A percentile compares a stretch with the other conserved stretches of the same genome.
phyloP scores from a whole-genome alignment of 2,329 filamentous ascomycete species.

The Nigrospora sphaerica region DNA sequence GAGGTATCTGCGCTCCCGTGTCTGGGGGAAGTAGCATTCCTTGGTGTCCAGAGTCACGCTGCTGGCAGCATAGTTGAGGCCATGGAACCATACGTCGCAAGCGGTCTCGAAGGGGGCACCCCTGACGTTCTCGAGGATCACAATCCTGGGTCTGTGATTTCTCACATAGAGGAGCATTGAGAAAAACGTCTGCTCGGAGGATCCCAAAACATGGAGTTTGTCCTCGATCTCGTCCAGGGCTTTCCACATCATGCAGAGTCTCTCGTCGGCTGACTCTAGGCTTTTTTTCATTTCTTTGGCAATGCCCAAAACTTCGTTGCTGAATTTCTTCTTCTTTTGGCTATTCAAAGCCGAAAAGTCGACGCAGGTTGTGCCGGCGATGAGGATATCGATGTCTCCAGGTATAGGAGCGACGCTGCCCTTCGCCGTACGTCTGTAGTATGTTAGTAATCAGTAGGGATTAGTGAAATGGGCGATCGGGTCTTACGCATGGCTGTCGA shows the following conservation, averaged over 20 bases:
- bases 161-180: constrained; percentile 52
- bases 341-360: constrained; percentile 64
- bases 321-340: constrained; percentile 34
- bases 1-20: constrained; percentile 52
- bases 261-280: too few species aligned
- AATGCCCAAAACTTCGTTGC: constrained; percentile 42
- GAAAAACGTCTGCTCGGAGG: constrained; percentile 59
- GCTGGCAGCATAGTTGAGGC: constrained; percentile 47
- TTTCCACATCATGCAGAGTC: not conserved
- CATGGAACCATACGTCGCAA: constrained; percentile 27
- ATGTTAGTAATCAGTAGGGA: not conserved
- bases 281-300: too few species aligned
- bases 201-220: constrained; percentile 52
- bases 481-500: constrained; percentile 34
- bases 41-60: constrained; percentile 57
- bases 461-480: constrained; percentile 1
- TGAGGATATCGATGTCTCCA: constrained; percentile 51
- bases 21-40: constrained; percentile 68
- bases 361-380: constrained; percentile 70
- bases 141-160: constrained; percentile 49
- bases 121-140: constrained; percentile 67
- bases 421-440: constrained; percentile 55
- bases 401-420: constrained; percentile 54
- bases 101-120: constrained; percentile 52
- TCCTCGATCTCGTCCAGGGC: constrained; percentile 41